phyloP scores from a whole-genome alignment of 768 basidiomycete species.

The Xanthoconium purpureum region DNA sequence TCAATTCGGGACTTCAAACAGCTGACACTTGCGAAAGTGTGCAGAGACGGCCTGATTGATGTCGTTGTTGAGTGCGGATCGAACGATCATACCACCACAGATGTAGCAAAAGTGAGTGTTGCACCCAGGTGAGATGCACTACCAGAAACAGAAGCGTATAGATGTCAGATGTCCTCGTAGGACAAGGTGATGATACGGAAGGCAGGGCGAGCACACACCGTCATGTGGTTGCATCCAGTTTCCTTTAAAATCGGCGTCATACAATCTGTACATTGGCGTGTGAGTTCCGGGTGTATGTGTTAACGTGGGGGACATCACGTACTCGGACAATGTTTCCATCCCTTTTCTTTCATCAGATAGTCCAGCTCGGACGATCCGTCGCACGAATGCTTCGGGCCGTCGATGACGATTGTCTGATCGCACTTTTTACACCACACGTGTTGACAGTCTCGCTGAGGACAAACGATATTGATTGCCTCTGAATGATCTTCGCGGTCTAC shows the following conservation, averaged over 20 bases:
- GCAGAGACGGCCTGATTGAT: conserved; percentile 27
- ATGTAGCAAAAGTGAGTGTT: conserved; percentile 58
- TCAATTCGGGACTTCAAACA: conserved; percentile 37
- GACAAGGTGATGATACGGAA: neutral
- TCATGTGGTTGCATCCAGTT: conserved; percentile 58
- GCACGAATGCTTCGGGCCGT: conserved; percentile 50
- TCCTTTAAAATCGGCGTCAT: conserved; percentile 49
- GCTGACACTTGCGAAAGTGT: conserved; percentile 34
- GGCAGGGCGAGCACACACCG: conserved; percentile 29
- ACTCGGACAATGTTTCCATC: conserved; percentile 68
- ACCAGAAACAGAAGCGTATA: neutral
- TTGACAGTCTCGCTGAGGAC: conserved; percentile 46
- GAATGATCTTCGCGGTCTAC: conserved; percentile 51
- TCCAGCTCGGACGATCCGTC: conserved; percentile 56
- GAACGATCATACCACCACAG: conserved; percentile 48
- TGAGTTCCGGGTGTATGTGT: neutral
- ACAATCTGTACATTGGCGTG: conserved; percentile 34
- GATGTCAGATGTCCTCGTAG: neutral
- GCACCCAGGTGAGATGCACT: conserved; percentile 59
- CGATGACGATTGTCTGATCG: conserved; percentile 37
- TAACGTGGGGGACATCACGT: conserved; percentile 4
- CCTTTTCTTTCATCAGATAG: conserved; percentile 47
- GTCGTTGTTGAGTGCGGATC: conserved; percentile 34
- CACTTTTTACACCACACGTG: conserved; percentile 64
- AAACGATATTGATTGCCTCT: conserved; percentile 40